Conservation (phyloP, 345 rosid genomes). For the Gossypium sturtianum region DNA sequence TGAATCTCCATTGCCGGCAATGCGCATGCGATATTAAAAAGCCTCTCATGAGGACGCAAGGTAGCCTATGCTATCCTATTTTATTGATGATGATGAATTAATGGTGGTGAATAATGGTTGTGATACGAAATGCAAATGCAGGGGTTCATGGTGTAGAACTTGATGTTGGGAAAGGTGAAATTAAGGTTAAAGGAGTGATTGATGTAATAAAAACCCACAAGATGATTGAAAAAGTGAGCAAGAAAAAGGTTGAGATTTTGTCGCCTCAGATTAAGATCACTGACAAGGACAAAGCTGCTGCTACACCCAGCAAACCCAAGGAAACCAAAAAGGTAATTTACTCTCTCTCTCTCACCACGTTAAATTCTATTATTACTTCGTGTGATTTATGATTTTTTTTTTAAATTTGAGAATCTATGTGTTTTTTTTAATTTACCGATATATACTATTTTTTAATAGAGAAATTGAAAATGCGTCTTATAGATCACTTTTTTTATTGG, state of each 20-base stretch:
- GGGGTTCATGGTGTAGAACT: slow-evolving; percentile 66
- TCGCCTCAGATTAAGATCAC: slow-evolving; percentile 45
- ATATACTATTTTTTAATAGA: rapidly evolving
- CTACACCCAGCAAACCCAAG: slow-evolving; percentile 28
- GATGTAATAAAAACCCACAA: slow-evolving; percentile 54
- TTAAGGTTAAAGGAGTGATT: slow-evolving; percentile 67
- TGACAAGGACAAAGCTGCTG: slow-evolving; percentile 24
- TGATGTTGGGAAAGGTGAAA: slow-evolving; percentile 52
- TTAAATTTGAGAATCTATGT: rapidly evolving
- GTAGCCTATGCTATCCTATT: slow-evolving; percentile 10
- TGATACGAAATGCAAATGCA: slow-evolving; percentile 22
- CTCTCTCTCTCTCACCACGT: too few species aligned
- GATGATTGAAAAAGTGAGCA: slow-evolving; percentile 52
- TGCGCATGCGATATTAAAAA: slow-evolving; percentile 59
- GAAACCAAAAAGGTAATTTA: slow-evolving; percentile 33
- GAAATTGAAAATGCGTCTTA: rapidly evolving
- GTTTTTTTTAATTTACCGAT: too few species aligned
- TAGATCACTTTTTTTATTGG: too few species aligned
- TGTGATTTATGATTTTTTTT: too few species aligned
- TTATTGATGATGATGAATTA: not conserved
- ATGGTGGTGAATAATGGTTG: not conserved
- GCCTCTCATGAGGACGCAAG: slow-evolving; percentile 55
- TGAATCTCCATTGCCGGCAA: slow-evolving; percentile 75
- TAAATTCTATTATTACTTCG: too few species aligned
- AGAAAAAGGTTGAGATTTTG: slow-evolving; percentile 59